Evolutionary conservation across 768 basidiomycete genomes (phyloP), one percentile per base, ranked within the genome.

Genomic region (Suillus paluster): DNA sequence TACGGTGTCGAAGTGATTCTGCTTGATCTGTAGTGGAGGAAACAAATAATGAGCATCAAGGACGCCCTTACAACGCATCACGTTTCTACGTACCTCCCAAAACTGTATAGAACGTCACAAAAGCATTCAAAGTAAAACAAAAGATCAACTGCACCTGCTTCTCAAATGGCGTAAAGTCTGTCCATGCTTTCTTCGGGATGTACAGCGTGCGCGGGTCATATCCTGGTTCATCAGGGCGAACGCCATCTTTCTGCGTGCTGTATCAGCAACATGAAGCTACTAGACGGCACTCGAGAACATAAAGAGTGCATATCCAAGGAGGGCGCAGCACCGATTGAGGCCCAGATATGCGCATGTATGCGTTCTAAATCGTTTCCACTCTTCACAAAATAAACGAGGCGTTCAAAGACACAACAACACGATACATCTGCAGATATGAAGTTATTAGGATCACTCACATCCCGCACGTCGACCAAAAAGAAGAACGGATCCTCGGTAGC

Each of bases 1-100:
- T 68, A 92, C 91, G 19, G 97, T 99, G 76, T 99, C 97, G 72
- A 87, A 98, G 71, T 99, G 95, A 70, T 95, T 90, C 75, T 97
- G 94, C 73, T 98, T 99, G 80, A 99, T 99, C 83, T 94, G 75
- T 80, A 11, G 21, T 23, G 27, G 45, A 30, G 6, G 6, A 30
- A 30, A 30, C 30, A 59, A n/a, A 49, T 33, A n/a, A 61, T n/a
- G 82, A 71, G 58, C 72, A 11, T 55, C 25, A 41, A 27, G 10
- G 38, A 55, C 19, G 6, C 17, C 36, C 3, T 27, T 19, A 39
- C 19, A 55, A 39, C 19, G 17, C 6, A 55, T 55, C 17, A 27
- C 25, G 27, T 39, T 25, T 23, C 19, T 14, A 76, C 85, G 42
- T 70, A 86, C 86, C 84, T 90, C 88, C 88, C 88, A 90, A 63